Evolutionary conservation across 2,329 filamentous ascomycete species (phyloP), one percentile per base, ranked within the genome.

Genomic region (Lizonia empirigonia): DNA sequence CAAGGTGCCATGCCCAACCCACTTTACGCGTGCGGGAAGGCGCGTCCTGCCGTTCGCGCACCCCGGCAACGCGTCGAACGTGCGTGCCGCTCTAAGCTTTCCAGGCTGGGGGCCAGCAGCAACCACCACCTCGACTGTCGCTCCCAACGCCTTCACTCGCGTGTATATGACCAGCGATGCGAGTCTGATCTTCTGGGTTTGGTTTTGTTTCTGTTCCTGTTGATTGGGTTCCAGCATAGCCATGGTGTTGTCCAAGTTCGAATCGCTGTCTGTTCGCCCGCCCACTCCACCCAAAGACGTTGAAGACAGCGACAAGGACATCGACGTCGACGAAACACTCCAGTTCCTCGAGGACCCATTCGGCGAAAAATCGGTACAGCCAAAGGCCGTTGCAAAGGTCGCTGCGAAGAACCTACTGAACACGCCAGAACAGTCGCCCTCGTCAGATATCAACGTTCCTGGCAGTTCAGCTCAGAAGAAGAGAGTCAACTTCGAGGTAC

Each of bases 401-500:
- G 53, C 50, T 8, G 53, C 53, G 16, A 51, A 56, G 18, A 67
- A 64, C 35, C 54, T 64, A 18, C 57, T 72, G 50, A 66, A 65
- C 55, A 72, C 66, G 16, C 74, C 78, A 12, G 73, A 75, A 38
- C 72, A 76, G 40, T 77, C 79, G 33, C 72, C 76, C 5, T 75
- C 77, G 6, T 75, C 74, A 3, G 71, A 75, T 36, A 74, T 66
- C 68, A 67, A 56, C 49, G 54, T 58, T 62, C 60, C 65, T 18
- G 65, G 63, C 5, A 71, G 62, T 69, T 64, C 58, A 51, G 58
- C 59, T 1, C 71, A 60, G 56, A 75, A 70, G 68, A 67, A 65
- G 62, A 64, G 71, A 54, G 87, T 86, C 74, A 80, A 80, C 59
- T 87, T 89, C 58, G 83, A 80, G 52, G 86, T 87, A 70, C 84